Evolutionary conservation across 768 basidiomycete genomes (phyloP).

Genomic region (Dioszegia hungarica): DNA sequence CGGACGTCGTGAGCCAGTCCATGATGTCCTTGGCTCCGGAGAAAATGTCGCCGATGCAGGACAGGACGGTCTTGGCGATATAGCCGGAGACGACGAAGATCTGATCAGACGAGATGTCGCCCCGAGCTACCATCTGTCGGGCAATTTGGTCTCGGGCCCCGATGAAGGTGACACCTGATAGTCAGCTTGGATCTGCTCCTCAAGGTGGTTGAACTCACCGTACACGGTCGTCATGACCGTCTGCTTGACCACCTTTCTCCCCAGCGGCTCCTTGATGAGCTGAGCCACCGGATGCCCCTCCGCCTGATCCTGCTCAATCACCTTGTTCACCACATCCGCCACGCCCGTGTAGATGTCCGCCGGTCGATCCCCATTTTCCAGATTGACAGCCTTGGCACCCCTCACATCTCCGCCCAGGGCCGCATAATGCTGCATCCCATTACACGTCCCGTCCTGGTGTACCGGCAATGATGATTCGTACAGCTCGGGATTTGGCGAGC

Average conservation of each 20-base stretch:
- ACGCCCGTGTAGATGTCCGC: slow-evolving; percentile 95
- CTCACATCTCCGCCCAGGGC: slow-evolving; percentile 86
- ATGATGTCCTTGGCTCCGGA: slow-evolving; percentile 87
- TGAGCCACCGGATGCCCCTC: slow-evolving; percentile 54
- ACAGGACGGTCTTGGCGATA: slow-evolving; percentile 71
- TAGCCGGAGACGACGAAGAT: slow-evolving; percentile 72
- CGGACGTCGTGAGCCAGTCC: slow-evolving; percentile 78
- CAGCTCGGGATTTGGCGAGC: slow-evolving; percentile 60
- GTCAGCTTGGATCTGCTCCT: background rate
- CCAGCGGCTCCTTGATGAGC: slow-evolving; percentile 68
- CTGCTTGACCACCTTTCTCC: slow-evolving; percentile 95
- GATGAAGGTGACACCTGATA: slow-evolving; percentile 68
- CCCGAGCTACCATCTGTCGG: slow-evolving; percentile 71
- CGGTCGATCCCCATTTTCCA: slow-evolving; percentile 74
- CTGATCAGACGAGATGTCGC: slow-evolving; percentile 66
- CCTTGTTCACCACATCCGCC: slow-evolving; percentile 72
- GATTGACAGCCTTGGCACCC: slow-evolving; percentile 89
- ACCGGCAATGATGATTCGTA: slow-evolving; percentile 73
- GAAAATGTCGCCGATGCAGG: slow-evolving; percentile 86
- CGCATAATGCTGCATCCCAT: slow-evolving; percentile 97
- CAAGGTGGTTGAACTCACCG: slow-evolving; percentile 51
- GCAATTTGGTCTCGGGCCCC: slow-evolving; percentile 95
- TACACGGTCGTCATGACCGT: slow-evolving; percentile 99
- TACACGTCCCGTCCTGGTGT: slow-evolving; percentile 98
- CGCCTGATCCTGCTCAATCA: slow-evolving; percentile 52